Base-by-base conservation (phyloP, 2,329 filamentous ascomycete species). In the Immersiporthe knoxdaviesiana region DNA sequence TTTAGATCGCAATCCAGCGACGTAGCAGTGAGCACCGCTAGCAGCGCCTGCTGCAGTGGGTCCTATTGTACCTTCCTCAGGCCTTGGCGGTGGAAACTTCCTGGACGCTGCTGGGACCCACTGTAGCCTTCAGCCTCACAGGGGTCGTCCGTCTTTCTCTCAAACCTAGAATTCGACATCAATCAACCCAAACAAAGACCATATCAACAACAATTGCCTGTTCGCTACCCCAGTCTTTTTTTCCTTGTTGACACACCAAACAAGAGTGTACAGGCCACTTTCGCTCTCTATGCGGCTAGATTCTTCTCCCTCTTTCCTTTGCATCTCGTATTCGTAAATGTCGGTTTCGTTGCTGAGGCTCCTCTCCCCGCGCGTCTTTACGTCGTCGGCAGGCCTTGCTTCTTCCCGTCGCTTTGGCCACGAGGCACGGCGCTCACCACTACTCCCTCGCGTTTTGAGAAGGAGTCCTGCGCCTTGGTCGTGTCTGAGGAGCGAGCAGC, bases 91-190 rank as follows among this genome's bases (percentile, higher is more conserved):
- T 63, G 60, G 60, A 30, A 16, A 30, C 24, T 54, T 16, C 27
- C 18, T 47, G 18, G 52, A 24, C n/a, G 12, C 11, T 37, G 12
- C 11, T 37, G 27, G 18, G 41, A 41, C 39, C 60, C 60, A 47
- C 60, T 44, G 44, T 47, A 32, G 12, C 16, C n/a, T 63, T 63
- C 37, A 63, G 60, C 60, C 60, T 63, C 60, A 63, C n/a, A 47
- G 24, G 58, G 58, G 58, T 47, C 21, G 16, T 18, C n/a, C 21
- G 37, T 5, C 32, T 18, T 60, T 27, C 16, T 5, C 59, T 1
- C 10, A 39, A 39, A 32, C 8, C 32, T 39, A 21, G 27, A 3
- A 50, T 63, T 41, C 41, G 44, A 63, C 39, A n/a, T 63, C 60
- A 63, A 44, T 35, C 44, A 47, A 8, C 18, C 18, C 44, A 47